Conservation (phyloP, 176 grass and related monocot species). For the Eleusine coracana region DNA sequence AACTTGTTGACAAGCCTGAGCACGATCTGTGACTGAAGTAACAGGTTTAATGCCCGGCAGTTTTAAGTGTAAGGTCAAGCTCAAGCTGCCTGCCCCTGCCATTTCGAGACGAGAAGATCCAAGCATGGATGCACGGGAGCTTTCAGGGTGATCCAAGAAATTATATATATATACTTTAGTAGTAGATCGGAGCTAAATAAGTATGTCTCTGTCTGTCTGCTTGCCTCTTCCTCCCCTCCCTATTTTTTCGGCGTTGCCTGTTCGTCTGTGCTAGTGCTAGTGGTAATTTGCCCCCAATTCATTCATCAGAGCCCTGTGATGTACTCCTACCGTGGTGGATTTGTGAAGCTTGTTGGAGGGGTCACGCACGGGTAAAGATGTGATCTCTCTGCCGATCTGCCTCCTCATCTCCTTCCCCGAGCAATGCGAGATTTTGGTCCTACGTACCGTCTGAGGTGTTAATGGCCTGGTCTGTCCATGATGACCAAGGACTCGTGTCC, state of each 20-base stretch:
- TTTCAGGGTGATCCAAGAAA: conserved; percentile 34
- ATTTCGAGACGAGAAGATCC: not conserved
- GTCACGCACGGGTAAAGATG: conserved; percentile 26
- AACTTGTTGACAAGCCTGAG: conserved; percentile 42
- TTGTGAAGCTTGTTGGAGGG: not conserved
- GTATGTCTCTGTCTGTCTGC: not conserved
- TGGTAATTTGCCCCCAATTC: not conserved
- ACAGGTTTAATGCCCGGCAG: not conserved
- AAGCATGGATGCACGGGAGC: not conserved
- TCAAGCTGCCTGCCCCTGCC: too few species aligned
- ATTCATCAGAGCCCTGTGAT: not conserved
- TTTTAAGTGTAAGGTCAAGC: not conserved
- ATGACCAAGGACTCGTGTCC: not conserved
- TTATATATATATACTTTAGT: not conserved
- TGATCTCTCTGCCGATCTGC: conserved; percentile 40
- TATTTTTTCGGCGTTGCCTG: conserved; percentile 18
- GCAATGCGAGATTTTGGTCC: not conserved
- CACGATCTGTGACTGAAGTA: conserved; percentile 31
- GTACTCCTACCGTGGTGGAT: not conserved
- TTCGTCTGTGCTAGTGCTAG: not conserved
- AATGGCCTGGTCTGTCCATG: conserved; percentile 16
- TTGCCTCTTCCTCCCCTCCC: not conserved
- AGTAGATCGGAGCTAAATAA: conserved; percentile 46
- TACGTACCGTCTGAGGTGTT: not conserved
- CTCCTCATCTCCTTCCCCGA: not conserved